These are phyloP conservation scores for Penicillium steckii DNA, from an alignment of 495 filamentous ascomycete species.

Conservation along the genomic window DNA sequence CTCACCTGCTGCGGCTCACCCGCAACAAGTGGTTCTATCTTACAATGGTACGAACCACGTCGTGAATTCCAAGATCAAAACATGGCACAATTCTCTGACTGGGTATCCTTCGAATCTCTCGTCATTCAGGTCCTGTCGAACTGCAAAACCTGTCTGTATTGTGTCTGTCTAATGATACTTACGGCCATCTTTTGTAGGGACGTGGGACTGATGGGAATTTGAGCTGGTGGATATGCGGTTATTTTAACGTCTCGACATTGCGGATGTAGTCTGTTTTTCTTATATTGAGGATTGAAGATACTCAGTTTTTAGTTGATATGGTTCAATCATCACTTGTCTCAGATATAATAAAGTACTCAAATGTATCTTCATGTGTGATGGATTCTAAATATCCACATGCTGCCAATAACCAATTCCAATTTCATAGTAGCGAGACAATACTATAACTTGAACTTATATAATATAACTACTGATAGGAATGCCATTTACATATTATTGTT, in stretches of 20 bases:
- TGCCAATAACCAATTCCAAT: no score
- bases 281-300: no score
- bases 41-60: background rate
- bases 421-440: no score
- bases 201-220: background rate
- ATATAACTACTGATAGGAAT: no score
- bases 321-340: no score
- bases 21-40: conserved; percentile 11
- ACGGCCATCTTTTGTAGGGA: conserved; percentile 8
- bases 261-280: background rate
- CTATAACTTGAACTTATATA: no score
- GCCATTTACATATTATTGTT: no score
- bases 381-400: no score
- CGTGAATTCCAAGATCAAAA: conserved; percentile 20
- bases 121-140: background rate
- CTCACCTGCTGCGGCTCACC: background rate
- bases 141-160: conserved; percentile 12
- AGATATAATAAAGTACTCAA: no score
- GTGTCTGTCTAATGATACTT: conserved; percentile 14
- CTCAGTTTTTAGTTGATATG: no score
- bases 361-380: no score
- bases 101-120: conserved; percentile 13
- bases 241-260: conserved; percentile 23
- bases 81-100: conserved; percentile 22
- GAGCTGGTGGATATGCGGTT: conserved; percentile 22